Evolutionary conservation across 1,284 basidiomycete genomes (phyloP), one percentile per base, ranked within the genome.

Genomic region (Stereum hirsutum): DNA sequence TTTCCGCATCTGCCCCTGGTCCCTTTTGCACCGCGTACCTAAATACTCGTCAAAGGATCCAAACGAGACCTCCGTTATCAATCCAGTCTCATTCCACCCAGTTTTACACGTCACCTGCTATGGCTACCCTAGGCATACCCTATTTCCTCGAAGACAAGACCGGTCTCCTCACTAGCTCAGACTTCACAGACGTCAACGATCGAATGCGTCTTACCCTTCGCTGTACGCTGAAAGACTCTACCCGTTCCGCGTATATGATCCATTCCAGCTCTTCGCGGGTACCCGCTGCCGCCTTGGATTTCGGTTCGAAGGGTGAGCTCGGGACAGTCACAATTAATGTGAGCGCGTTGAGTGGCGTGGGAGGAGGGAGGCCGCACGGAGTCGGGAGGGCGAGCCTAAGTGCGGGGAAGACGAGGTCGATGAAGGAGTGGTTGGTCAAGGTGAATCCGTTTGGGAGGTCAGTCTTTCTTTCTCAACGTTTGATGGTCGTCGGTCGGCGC

Each of bases 111-210:
- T n/a, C n/a, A n/a, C n/a, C n/a, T n/a, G n/a, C n/a, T n/a, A 72
- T 70, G 62, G 27, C 49, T 26, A 68, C 70, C 15, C 75, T 71
- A 49, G 74, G 72, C 44, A 62, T 80, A 53, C 72, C 77, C 28
- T 74, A 63, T 56, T 70, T 81, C 53, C 73, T 83, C 47, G 76
- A 80, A 54, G 80, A 82, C 62, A 71, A 64, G 45, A 71, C 69
- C 6, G 78, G 77, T 6, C 58, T 56, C 32, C 57, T 78, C 38
- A 61, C 63, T 7, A 73, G 69, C 30, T 72, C 75, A 4, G 71
- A 77, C 25, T 83, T 76, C 54, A 54, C 69, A 41, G 81, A 84
- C 58, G 64, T 81, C 51, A 65, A 82, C 57, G 75, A 75, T 41
- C 75, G 80, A 26, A 66, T 80, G 55, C 64, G 62, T 32, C 61